Base-by-base conservation (phyloP, 495 filamentous ascomycete species). In the Parachaetomium inaequale region DNA sequence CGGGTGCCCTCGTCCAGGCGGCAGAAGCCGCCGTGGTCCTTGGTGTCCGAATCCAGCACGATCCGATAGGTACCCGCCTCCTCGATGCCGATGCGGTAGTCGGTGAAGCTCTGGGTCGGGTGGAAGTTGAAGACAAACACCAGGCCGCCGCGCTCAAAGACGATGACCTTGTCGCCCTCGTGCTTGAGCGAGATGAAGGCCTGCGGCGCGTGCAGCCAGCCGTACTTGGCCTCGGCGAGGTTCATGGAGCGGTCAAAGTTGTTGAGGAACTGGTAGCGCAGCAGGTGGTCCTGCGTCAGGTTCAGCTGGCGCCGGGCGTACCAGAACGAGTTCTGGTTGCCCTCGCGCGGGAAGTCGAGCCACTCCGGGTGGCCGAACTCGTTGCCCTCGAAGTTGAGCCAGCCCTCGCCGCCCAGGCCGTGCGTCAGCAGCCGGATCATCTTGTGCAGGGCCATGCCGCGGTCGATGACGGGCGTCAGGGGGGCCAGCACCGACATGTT, bases 341-440 rank as follows among this genome's bases (percentile, higher is more conserved):
- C 94, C 63, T 83, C 92, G 32, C 94, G 88, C 12, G 94, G 94
- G 76, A 98, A 98, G 74, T 98, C 94, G 58, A 98, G 91, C 94
- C 94, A 98, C 79, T 98, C 94, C 0, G 94, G 94, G 74, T 98
- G 94, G 1, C 94, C 94, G 74, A 98, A 98, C 74, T 98, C 94
- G 75, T 98, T 98, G 63, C 93, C 94, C 75, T 96, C 92, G 69
- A 98, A 98, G 78, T 97, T 98, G 56, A 98, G 91, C 69, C 95
- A 98, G 42, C 93, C 94, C 75, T 98, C 94, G 63, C 94, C 94
- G 54, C 95, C 94, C n/a, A 98, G 84, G 32, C 79, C 85, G 75
- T 98, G 95, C 25, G 94, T 98, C 58, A 98, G 77, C 8, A 98
- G 84, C 17, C 94, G 88, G 72, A 98, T 96, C 86, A 98, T 88